These are phyloP conservation scores for Ambrosia artemisiifolia DNA, from an alignment of 129 eudicot genomes.

Conservation along the genomic window DNA sequence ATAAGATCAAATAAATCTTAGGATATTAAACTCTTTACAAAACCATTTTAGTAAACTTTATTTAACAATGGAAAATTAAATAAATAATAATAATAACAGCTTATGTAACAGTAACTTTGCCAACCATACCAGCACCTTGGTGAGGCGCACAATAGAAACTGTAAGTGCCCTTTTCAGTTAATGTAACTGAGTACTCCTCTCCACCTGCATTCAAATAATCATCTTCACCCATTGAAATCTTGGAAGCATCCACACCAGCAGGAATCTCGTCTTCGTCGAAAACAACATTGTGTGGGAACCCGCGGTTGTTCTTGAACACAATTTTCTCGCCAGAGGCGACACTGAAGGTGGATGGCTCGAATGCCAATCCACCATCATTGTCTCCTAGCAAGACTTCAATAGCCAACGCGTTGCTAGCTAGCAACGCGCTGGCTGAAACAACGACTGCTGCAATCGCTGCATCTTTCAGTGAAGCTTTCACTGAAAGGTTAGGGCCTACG, in stretches of 20 bases:
- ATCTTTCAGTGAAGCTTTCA: conserved; percentile 75
- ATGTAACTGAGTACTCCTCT: conserved; percentile 54
- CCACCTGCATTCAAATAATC: conserved; percentile 72
- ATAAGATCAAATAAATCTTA: conserved; percentile 17
- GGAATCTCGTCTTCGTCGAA: conserved; percentile 95
- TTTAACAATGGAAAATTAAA: conserved; percentile 11
- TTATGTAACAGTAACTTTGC: conserved; percentile 65
- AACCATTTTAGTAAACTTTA: not conserved
- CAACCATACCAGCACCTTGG: conserved; percentile 96
- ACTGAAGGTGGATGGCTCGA: conserved; percentile 52
- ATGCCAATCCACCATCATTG: conserved; percentile 59
- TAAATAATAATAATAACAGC: conserved; percentile 7
- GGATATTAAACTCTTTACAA: conserved; percentile 28
- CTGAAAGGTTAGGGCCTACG: conserved; percentile 33
- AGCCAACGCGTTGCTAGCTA: conserved; percentile 84
- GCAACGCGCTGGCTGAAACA: conserved; percentile 61
- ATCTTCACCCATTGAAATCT: conserved; percentile 78
- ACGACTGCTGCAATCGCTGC: conserved; percentile 54
- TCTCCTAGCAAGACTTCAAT: conserved; percentile 56
- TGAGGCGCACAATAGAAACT: conserved; percentile 87
- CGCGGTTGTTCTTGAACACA: conserved; percentile 78
- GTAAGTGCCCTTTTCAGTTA: conserved; percentile 90
- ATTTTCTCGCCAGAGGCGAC: conserved; percentile 78
- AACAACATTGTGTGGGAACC: conserved; percentile 92
- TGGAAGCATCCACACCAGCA: conserved; percentile 60